These are phyloP conservation scores for Dendrobium catenatum DNA, from an alignment of 106 monocot genomes.

Conservation along the genomic window DNA sequence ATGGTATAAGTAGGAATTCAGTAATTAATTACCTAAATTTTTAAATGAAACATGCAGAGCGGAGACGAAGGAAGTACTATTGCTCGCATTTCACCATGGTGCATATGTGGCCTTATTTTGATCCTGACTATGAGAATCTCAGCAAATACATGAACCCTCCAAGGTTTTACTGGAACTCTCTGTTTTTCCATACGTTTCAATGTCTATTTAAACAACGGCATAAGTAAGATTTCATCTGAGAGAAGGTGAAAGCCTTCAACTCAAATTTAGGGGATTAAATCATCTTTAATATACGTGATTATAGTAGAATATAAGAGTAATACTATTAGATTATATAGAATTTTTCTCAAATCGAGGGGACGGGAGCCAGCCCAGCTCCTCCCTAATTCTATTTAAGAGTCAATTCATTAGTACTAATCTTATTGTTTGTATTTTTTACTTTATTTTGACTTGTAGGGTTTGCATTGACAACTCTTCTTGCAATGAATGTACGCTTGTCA, in stretches of 20 bases:
- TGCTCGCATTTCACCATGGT: not conserved
- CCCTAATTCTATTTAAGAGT: not conserved
- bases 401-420: not conserved
- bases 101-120: slow-evolving; percentile 75
- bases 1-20: not conserved
- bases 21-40: not conserved
- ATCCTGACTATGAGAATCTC: slow-evolving; percentile 88
- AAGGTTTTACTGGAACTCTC: slow-evolving; percentile 35
- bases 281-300: no score
- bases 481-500: slow-evolving; percentile 12
- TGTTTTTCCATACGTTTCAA: not conserved
- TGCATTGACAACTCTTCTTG: slow-evolving; percentile 22
- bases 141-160: slow-evolving; percentile 83
- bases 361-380: no score
- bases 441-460: slow-evolving; percentile 14
- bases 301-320: no score
- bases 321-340: no score
- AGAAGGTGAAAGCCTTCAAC: no score
- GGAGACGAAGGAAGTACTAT: not conserved
- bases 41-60: slow-evolving; percentile 5
- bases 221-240: no score
- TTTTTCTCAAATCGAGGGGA: no score
- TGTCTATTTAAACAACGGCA: not conserved
- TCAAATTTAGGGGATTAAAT: no score
- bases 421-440: not conserved